A percentile compares a stretch with the other conserved stretches of the same genome.
Evolutionary conservation across 169 alveolate species (phyloP).

Genomic region (Plasmodium malariae): DNA sequence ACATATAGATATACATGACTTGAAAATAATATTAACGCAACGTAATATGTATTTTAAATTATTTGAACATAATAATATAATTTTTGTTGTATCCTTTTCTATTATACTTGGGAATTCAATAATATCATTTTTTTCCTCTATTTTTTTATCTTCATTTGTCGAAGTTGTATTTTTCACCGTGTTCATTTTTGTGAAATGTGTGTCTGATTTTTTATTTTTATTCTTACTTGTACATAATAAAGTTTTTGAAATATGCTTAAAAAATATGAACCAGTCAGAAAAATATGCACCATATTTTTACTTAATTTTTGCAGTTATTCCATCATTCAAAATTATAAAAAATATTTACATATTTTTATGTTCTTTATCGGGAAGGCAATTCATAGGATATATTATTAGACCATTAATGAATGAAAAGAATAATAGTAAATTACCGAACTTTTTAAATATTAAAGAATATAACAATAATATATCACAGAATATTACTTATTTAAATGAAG

Average conservation of each 20-base stretch:
- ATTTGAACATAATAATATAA: constrained; percentile 45
- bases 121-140: constrained; percentile 43
- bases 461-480: constrained; percentile 11
- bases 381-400: constrained; percentile 61
- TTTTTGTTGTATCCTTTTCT: constrained; percentile 36
- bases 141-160: constrained; percentile 21
- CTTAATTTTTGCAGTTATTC: constrained; percentile 39
- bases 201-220: constrained; percentile 52
- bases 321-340: constrained; percentile 54
- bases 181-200: constrained; percentile 45
- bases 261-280: constrained; percentile 37
- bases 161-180: constrained; percentile 41
- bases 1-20: constrained; percentile 2
- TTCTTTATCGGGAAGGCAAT: constrained; percentile 57
- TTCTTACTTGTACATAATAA: constrained; percentile 33
- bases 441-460: constrained; percentile 26
- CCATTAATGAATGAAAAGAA: constrained; percentile 30
- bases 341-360: constrained; percentile 61
- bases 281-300: constrained; percentile 50
- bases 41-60: constrained; percentile 27
- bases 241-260: constrained; percentile 42
- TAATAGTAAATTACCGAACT: constrained; percentile 37
- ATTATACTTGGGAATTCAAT: constrained; percentile 58
- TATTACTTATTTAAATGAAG: constrained; percentile 19
- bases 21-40: constrained; percentile 31